Evolutionary conservation across 1,139 yeast genomes (phyloP).

Genomic region (Taphrina populina): DNA sequence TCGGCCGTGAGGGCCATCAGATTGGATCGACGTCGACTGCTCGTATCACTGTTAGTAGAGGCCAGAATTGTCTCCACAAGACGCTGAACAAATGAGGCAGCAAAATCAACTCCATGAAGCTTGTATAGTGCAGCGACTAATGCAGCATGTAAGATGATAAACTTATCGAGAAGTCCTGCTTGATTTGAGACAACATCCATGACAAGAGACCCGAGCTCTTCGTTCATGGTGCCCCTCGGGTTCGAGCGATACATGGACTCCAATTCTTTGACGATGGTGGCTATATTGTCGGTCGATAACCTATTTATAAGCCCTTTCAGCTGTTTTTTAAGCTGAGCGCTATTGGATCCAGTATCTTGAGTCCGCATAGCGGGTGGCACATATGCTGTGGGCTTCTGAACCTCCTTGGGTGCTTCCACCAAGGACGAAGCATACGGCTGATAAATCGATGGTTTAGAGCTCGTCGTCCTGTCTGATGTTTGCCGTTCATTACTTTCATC

Average conservation of each 20-base stretch:
- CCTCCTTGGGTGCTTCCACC: background rate
- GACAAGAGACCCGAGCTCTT: constrained; percentile 61
- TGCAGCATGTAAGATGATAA: constrained; percentile 77
- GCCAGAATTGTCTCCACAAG: constrained; percentile 65
- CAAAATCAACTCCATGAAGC: constrained; percentile 80
- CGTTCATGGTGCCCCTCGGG: constrained; percentile 76
- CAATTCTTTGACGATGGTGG: constrained; percentile 66
- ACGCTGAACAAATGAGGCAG: constrained; percentile 79
- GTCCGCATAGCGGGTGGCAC: constrained; percentile 79
- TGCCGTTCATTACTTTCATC: no score
- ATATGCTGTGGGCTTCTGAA: constrained; percentile 50
- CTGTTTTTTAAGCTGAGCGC: constrained; percentile 33
- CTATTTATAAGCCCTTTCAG: constrained; percentile 60
- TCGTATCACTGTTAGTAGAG: constrained; percentile 8
- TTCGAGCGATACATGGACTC: constrained; percentile 60
- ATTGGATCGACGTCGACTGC: constrained; percentile 61
- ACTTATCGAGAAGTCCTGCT: constrained; percentile 67
- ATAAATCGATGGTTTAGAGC: constrained; percentile 26
- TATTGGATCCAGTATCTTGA: constrained; percentile 3
- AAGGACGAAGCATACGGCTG: constrained; percentile 1
- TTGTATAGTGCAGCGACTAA: constrained; percentile 73
- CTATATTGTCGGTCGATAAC: constrained; percentile 79
- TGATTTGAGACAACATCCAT: constrained; percentile 68
- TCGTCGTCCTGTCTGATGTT: background rate
- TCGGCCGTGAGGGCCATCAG: constrained; percentile 72